Conservation (phyloP, 1,139 yeast genomes). For the Yamadazyma kanchanaburiensis region DNA sequence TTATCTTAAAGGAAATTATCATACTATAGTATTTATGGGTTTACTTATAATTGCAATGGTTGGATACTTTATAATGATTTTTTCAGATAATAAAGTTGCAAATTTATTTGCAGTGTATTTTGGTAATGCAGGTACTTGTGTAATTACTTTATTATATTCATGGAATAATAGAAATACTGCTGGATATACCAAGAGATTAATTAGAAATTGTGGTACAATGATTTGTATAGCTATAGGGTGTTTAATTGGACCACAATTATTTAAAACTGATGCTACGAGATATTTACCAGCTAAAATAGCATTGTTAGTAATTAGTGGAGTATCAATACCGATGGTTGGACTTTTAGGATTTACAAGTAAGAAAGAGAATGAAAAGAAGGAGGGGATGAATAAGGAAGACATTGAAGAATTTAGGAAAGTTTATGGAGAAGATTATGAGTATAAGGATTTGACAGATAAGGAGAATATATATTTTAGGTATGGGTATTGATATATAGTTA, state of each 20-base stretch:
- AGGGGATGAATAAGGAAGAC: constrained; percentile 10
- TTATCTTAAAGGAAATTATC: constrained; percentile 16
- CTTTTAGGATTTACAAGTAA: constrained; percentile 22
- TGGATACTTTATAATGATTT: constrained; percentile 34
- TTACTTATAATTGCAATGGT: constrained; percentile 33
- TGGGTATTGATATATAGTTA: constrained; percentile 15
- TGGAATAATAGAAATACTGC: constrained; percentile 37
- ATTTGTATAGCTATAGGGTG: constrained; percentile 34
- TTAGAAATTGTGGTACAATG: constrained; percentile 29
- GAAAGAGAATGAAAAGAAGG: constrained; percentile 25
- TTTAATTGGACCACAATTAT: constrained; percentile 39
- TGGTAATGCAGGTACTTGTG: constrained; percentile 34
- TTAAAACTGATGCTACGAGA: constrained; percentile 25
- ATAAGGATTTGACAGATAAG: constrained; percentile 34
- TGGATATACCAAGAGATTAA: constrained; percentile 31
- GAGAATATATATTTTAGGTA: constrained; percentile 34
- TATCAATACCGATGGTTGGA: constrained; percentile 28
- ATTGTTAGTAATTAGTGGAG: constrained; percentile 27
- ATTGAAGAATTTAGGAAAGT: constrained; percentile 14
- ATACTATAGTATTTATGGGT: constrained; percentile 24
- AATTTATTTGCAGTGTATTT: constrained; percentile 35
- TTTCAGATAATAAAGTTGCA: constrained; percentile 24
- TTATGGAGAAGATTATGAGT: constrained; percentile 20
- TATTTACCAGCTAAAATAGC: constrained; percentile 36
- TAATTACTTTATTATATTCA: constrained; percentile 30